phyloP scores from a whole-genome alignment of 164 flowering plant genomes.

The Vitis rotundifolia region DNA sequence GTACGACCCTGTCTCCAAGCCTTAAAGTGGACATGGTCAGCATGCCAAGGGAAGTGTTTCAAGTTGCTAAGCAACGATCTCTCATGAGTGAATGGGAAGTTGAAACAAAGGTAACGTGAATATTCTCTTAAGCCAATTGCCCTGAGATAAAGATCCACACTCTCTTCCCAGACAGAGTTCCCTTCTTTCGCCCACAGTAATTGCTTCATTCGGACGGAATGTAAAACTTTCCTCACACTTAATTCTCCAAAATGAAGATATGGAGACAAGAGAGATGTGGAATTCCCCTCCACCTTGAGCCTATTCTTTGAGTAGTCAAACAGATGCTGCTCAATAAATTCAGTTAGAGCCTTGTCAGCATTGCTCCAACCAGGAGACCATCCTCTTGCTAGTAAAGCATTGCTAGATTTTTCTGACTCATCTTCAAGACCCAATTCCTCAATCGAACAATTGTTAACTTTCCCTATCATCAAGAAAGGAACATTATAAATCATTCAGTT shows the following conservation, averaged over 20 bases:
- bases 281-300: constrained; percentile 51
- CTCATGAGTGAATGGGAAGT: constrained; percentile 89
- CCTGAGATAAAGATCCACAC: constrained; percentile 60
- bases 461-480: constrained; percentile 40
- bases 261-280: constrained; percentile 83
- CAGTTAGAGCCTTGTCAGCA: constrained; percentile 67
- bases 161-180: constrained; percentile 52
- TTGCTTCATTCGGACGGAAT: constrained; percentile 62
- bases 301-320: constrained; percentile 57
- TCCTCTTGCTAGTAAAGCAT: constrained; percentile 72
- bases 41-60: constrained; percentile 74
- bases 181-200: constrained; percentile 64
- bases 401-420: constrained; percentile 85
- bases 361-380: constrained; percentile 97
- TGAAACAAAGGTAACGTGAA: constrained; percentile 89
- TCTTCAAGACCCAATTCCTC: constrained; percentile 86
- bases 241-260: constrained; percentile 89
- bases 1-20: constrained; percentile 94
- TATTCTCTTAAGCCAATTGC: constrained; percentile 87
- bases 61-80: constrained; percentile 63
- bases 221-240: constrained; percentile 75
- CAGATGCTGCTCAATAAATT: constrained; percentile 62
- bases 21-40: constrained; percentile 57
- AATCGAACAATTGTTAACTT: constrained; percentile 44
- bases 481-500: neutral